These are phyloP conservation scores for Aspergillus terreus DNA, from an alignment of 2,329 filamentous ascomycete genomes.

Conservation along the genomic window DNA sequence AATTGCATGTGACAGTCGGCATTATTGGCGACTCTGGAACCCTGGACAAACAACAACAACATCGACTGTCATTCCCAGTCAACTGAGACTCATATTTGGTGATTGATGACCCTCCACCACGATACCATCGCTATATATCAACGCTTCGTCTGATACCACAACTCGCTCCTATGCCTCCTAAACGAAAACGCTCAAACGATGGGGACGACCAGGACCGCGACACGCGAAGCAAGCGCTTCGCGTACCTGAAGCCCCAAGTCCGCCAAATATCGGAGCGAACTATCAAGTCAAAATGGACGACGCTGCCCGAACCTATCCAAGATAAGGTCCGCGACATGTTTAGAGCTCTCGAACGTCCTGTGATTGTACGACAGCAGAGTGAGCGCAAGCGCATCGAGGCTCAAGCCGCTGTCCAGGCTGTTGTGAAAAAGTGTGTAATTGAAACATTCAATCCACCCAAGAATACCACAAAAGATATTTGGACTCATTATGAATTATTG, in stretches of 20 bases:
- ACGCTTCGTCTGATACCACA: too few relatives aligned
- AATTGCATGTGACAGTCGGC: conserved; percentile 9
- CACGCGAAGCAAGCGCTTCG: conserved; percentile 28
- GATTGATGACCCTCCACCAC: neutral
- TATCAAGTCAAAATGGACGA: conserved; percentile 45
- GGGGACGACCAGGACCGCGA: conserved; percentile 14
- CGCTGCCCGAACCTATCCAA: conserved; percentile 40
- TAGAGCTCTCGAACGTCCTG: conserved; percentile 38
- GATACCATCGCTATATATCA: neutral
- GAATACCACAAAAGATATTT: neutral
- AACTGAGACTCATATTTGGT: too few relatives aligned
- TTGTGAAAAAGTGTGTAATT: conserved; percentile 40
- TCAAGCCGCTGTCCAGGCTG: conserved; percentile 37
- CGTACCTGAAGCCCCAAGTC: conserved; percentile 38
- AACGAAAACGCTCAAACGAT: conserved; percentile 25
- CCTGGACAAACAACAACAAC: conserved; percentile 1
- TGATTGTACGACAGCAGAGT: conserved; percentile 41
- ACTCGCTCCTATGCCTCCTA: conserved; percentile 15
- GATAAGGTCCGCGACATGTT: conserved; percentile 42
- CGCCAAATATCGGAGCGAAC: conserved; percentile 41
- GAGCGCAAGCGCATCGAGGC: conserved; percentile 41
- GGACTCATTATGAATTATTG: neutral
- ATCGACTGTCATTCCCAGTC: neutral
- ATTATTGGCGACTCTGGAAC: neutral
- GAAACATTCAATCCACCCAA: neutral